phyloP scores from a whole-genome alignment of 139 green algal genomes.

The Chlamydomonas sp. region DNA sequence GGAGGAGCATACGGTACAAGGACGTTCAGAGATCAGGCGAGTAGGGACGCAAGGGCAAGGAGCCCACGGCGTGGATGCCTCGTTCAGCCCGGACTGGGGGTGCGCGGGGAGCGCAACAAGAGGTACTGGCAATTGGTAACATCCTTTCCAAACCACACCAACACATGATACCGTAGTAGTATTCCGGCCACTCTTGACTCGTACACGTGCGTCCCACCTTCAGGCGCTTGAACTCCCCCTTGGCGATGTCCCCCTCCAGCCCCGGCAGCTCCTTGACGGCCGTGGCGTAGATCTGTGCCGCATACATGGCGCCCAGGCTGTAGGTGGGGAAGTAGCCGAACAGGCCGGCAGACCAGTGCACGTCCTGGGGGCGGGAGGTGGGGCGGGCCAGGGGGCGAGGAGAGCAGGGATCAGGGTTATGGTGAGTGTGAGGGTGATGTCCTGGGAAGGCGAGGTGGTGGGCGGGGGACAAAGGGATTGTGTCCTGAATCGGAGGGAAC shows the following conservation, averaged over 20 bases:
- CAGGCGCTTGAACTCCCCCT: constrained; percentile 81
- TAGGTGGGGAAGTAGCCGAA: constrained; percentile 95
- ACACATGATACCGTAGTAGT: neutral
- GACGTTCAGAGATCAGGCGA: too few species aligned
- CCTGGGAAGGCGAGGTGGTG: neutral
- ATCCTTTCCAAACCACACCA: neutral
- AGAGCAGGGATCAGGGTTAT: neutral
- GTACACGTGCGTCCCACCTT: constrained; percentile 41
- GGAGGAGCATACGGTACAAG: too few species aligned
- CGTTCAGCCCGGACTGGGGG: too few species aligned
- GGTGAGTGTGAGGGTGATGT: neutral
- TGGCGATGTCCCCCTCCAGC: constrained; percentile 74
- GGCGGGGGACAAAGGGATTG: too few species aligned
- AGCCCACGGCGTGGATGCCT: too few species aligned
- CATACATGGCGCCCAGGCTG: constrained; percentile 84
- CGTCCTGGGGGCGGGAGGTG: constrained; percentile 64
- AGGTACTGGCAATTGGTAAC: neutral
- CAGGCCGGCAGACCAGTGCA: constrained; percentile 83
- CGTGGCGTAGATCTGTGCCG: constrained; percentile 51
- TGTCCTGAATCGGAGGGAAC: too few species aligned
- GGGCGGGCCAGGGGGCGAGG: neutral
- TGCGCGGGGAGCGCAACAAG: too few species aligned
- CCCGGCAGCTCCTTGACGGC: constrained; percentile 60
- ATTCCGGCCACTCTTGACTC: too few species aligned
- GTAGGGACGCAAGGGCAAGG: too few species aligned